Evolutionary conservation across 2,329 filamentous ascomycete genomes (phyloP).

Genomic region (Paradendryphiella salina): DNA sequence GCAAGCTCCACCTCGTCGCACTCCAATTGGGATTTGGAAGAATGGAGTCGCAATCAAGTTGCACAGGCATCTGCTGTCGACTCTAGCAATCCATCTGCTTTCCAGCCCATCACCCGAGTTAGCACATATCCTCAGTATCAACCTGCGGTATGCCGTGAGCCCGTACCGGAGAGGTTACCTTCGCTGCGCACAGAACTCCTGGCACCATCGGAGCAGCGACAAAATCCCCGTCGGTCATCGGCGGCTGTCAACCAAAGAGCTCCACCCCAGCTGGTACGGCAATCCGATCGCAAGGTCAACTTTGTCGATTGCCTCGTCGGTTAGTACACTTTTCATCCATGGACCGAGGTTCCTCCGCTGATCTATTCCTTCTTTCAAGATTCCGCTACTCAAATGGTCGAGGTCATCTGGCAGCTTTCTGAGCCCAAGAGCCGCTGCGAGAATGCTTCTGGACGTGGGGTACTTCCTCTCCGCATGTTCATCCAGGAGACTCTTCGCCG

Average conservation of each 20-base stretch:
- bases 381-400: slow-evolving; percentile 95
- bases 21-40: slow-evolving; percentile 54
- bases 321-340: slow-evolving; percentile 60
- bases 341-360: slow-evolving; percentile 44
- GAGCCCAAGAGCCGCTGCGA: slow-evolving; percentile 77
- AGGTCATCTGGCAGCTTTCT: slow-evolving; percentile 94
- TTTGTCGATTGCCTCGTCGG: slow-evolving; percentile 97
- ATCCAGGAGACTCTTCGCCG: slow-evolving; percentile 96
- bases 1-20: slow-evolving; percentile 64
- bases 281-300: slow-evolving; percentile 88
- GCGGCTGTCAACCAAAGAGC: slow-evolving; percentile 61
- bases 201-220: slow-evolving; percentile 64
- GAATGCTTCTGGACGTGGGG: slow-evolving; percentile 66
- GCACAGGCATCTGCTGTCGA: slow-evolving; percentile 30
- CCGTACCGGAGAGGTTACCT: slow-evolving; percentile 36
- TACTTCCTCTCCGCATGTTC: slow-evolving; percentile 89
- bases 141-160: slow-evolving; percentile 46
- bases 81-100: slow-evolving; percentile 25
- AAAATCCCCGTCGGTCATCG: slow-evolving; percentile 63
- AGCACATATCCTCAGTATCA: slow-evolving; percentile 46
- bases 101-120: slow-evolving; percentile 42
- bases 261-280: slow-evolving; percentile 77
- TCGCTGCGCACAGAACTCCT: slow-evolving; percentile 47
- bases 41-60: slow-evolving; percentile 38
- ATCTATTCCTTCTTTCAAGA: slow-evolving; percentile 60